A percentile compares a stretch with the other conserved stretches of the same genome.
These are phyloP conservation scores for Rhazya stricta DNA, from an alignment of 257 asterid genomes.

Conservation along the genomic window DNA sequence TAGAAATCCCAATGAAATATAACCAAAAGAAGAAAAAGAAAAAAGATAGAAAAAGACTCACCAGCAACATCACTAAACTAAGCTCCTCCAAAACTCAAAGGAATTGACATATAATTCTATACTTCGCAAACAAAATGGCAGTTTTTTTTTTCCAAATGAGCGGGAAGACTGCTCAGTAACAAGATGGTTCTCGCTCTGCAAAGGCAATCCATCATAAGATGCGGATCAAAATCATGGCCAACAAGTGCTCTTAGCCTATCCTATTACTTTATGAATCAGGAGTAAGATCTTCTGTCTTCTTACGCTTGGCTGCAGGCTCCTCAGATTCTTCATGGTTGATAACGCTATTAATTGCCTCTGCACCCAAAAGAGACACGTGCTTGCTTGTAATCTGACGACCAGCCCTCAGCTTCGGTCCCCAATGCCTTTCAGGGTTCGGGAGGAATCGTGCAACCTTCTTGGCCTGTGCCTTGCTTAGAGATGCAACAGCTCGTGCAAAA, in stretches of 20 bases:
- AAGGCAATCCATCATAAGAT: constrained; percentile 47
- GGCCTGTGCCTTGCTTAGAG: constrained; percentile 92
- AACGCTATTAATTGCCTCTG: constrained; percentile 51
- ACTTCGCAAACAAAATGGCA: constrained; percentile 14
- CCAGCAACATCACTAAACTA: constrained; percentile 7
- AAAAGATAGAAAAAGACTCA: neutral
- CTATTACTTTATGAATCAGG: constrained; percentile 39
- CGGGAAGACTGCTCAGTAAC: constrained; percentile 19
- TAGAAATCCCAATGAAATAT: neutral
- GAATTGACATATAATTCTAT: constrained; percentile 3
- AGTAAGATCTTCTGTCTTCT: constrained; percentile 54
- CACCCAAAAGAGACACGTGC: constrained; percentile 80
- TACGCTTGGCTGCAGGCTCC: constrained; percentile 82
- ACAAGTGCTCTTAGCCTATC: constrained; percentile 22
- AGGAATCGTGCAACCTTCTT: constrained; percentile 91
- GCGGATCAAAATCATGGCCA: constrained; percentile 18
- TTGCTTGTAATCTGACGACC: constrained; percentile 85
- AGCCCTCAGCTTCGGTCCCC: constrained; percentile 99
- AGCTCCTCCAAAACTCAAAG: constrained; percentile 7
- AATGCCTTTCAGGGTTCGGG: constrained; percentile 89
- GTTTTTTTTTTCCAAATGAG: neutral
- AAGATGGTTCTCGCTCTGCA: constrained; percentile 42
- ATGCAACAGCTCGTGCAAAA: constrained; percentile 85
- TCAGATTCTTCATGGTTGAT: constrained; percentile 32
- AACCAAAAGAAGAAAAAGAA: neutral